phyloP scores from a whole-genome alignment of 163 green algal genomes.

The Scenedesmus sp. region DNA sequence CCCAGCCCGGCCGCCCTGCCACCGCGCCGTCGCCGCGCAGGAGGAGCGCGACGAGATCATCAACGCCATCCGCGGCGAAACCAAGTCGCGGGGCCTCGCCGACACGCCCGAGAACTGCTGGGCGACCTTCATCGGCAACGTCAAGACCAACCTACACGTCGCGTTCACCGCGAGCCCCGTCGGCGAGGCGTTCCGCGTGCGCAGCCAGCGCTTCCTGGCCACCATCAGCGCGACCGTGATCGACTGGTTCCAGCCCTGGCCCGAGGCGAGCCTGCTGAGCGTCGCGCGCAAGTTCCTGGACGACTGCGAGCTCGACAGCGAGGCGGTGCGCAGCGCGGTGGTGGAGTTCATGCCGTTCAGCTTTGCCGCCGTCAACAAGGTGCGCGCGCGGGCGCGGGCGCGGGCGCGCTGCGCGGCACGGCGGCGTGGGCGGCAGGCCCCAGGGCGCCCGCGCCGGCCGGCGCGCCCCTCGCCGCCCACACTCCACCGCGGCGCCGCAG shows the following conservation, averaged over 20 bases:
- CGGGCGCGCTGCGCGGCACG: not conserved
- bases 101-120: constrained; percentile 92
- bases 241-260: constrained; percentile 85
- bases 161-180: constrained; percentile 92
- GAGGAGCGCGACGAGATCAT: constrained; percentile 91
- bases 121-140: constrained; percentile 89
- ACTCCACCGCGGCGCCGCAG: not conserved
- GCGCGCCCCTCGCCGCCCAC: not conserved
- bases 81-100: constrained; percentile 85
- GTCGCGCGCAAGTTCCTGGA: constrained; percentile 88
- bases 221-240: constrained; percentile 88
- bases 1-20: no score
- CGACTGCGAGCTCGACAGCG: constrained; percentile 75
- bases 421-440: not conserved
- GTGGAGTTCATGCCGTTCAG: constrained; percentile 90
- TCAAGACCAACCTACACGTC: constrained; percentile 91
- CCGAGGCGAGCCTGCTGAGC: constrained; percentile 76
- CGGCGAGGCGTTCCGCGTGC: constrained; percentile 88
- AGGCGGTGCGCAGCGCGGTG: constrained; percentile 68
- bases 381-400: constrained; percentile 26
- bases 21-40: no score
- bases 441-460: not conserved
- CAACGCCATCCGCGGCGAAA: constrained; percentile 86
- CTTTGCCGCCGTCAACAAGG: constrained; percentile 81
- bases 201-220: constrained; percentile 85